Conservation (phyloP, 208 protist genomes). For the Herpetomonas tarakana region DNA sequence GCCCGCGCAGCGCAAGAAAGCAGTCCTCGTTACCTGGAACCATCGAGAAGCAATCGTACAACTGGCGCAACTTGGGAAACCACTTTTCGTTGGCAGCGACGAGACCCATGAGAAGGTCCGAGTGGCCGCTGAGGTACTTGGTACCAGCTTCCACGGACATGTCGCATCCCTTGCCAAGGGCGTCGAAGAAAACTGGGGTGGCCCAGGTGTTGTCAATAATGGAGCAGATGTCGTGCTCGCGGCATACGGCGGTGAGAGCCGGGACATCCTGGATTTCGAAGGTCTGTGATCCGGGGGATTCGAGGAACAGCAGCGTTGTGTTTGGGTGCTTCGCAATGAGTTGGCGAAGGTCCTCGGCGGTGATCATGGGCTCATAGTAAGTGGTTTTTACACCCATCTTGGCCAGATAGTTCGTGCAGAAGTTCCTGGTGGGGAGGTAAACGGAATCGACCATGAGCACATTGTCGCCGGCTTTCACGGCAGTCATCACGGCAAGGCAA, state of each 20-base stretch:
- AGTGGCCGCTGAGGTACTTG: slow-evolving; percentile 36
- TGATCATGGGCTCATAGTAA: slow-evolving; percentile 33
- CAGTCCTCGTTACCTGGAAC: slow-evolving; percentile 29
- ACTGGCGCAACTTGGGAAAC: slow-evolving; percentile 16
- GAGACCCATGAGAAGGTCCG: slow-evolving; percentile 28
- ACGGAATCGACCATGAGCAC: slow-evolving; percentile 26
- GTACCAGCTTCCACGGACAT: slow-evolving; percentile 35
- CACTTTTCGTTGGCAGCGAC: slow-evolving; percentile 23
- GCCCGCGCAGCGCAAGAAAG: slow-evolving; percentile 25
- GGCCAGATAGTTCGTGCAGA: slow-evolving; percentile 19
- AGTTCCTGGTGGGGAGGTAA: slow-evolving; percentile 25
- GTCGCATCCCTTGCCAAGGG: slow-evolving; percentile 25
- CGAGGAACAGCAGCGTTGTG: slow-evolving; percentile 24
- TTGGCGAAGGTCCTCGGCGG: slow-evolving; percentile 22
- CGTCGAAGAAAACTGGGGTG: slow-evolving; percentile 31
- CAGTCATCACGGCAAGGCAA: slow-evolving; percentile 19
- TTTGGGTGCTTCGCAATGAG: slow-evolving; percentile 21
- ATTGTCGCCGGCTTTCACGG: slow-evolving; percentile 19
- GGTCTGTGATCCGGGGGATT: slow-evolving; percentile 26
- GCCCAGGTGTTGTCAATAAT: slow-evolving; percentile 36
- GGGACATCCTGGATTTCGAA: slow-evolving; percentile 32
- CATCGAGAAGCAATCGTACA: slow-evolving; percentile 20
- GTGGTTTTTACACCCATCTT: slow-evolving; percentile 22
- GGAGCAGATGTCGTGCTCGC: slow-evolving; percentile 14
- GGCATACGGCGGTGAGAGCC: slow-evolving; percentile 16